phyloP scores from a whole-genome alignment of 2,329 filamentous ascomycete species.

The Colletotrichum costaricense region DNA sequence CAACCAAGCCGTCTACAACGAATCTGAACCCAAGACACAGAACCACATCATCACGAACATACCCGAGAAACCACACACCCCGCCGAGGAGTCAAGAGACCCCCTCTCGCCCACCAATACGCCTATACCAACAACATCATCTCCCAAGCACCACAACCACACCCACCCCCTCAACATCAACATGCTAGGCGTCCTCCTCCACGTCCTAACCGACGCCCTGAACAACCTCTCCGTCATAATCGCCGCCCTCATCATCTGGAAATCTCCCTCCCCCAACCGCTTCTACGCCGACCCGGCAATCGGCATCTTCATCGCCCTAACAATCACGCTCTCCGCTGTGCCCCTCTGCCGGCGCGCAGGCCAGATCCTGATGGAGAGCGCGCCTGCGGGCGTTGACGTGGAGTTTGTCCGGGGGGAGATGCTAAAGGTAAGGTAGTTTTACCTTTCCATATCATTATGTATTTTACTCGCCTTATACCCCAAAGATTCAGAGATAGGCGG shows the following conservation, averaged over 20 bases:
- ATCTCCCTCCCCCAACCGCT: slow-evolving; percentile 65
- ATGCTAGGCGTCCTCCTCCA: slow-evolving; percentile 79
- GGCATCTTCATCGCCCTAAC: slow-evolving; percentile 78
- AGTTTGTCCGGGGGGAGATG: slow-evolving; percentile 75
- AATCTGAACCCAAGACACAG: background rate
- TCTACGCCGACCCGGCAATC: slow-evolving; percentile 78
- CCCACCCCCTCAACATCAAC: slow-evolving; percentile 73
- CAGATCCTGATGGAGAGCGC: slow-evolving; percentile 76
- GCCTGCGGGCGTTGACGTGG: slow-evolving; percentile 67
- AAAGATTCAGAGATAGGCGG: too few species aligned
- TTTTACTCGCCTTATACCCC: too few species aligned
- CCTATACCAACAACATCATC: too few species aligned
- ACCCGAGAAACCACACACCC: background rate
- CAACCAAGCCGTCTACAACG: too few species aligned
- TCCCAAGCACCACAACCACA: slow-evolving; percentile 51
- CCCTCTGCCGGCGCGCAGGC: slow-evolving; percentile 71
- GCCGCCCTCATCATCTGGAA: slow-evolving; percentile 78
- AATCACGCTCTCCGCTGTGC: slow-evolving; percentile 73
- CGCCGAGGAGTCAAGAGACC: background rate
- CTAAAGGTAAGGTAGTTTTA: slow-evolving; percentile 61
- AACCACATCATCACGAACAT: background rate
- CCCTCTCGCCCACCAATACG: background rate
- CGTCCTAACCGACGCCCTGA: slow-evolving; percentile 77
- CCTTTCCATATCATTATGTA: too few species aligned
- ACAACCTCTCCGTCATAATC: slow-evolving; percentile 81